These are phyloP conservation scores for Neurospora intermedia DNA, from an alignment of 495 filamentous ascomycete genomes.

Conservation along the genomic window DNA sequence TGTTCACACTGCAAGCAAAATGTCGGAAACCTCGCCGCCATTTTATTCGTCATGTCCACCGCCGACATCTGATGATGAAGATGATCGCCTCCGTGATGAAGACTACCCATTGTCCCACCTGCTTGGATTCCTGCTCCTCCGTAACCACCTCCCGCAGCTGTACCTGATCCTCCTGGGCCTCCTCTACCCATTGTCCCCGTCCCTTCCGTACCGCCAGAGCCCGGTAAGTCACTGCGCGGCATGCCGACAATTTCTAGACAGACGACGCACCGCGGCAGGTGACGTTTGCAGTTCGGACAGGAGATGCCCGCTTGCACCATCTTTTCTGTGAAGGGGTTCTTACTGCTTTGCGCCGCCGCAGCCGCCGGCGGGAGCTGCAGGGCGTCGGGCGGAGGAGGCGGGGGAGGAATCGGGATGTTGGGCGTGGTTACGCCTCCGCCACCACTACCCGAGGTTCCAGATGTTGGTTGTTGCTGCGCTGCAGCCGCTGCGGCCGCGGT, in stretches of 20 bases:
- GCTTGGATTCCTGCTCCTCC: not conserved
- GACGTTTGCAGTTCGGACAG: constrained; percentile 78
- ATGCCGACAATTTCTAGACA: constrained; percentile 79
- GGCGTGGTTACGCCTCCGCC: not conserved
- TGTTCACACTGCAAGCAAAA: constrained; percentile 88
- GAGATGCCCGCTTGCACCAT: constrained; percentile 44
- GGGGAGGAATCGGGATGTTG: constrained; percentile 7
- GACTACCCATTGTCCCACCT: constrained; percentile 47
- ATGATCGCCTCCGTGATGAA: constrained; percentile 22
- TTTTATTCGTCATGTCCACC: constrained; percentile 36
- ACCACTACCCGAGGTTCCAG: not conserved
- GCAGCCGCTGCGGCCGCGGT: not conserved
- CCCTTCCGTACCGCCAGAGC: not conserved
- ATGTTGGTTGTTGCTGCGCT: not conserved
- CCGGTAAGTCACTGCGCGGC: constrained; percentile 36
- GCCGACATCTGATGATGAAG: constrained; percentile 40
- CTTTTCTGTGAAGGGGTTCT: constrained; percentile 34
- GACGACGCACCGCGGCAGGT: constrained; percentile 80
- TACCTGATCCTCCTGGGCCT: not conserved
- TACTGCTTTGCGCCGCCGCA: not conserved
- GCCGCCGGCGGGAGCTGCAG: constrained; percentile 2
- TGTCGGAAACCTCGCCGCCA: constrained; percentile 47
- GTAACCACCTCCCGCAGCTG: not conserved
- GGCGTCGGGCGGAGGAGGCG: constrained; percentile 4
- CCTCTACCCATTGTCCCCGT: not conserved